phyloP scores from a whole-genome alignment of 257 asterid genomes.

The Petunia axillaris region DNA sequence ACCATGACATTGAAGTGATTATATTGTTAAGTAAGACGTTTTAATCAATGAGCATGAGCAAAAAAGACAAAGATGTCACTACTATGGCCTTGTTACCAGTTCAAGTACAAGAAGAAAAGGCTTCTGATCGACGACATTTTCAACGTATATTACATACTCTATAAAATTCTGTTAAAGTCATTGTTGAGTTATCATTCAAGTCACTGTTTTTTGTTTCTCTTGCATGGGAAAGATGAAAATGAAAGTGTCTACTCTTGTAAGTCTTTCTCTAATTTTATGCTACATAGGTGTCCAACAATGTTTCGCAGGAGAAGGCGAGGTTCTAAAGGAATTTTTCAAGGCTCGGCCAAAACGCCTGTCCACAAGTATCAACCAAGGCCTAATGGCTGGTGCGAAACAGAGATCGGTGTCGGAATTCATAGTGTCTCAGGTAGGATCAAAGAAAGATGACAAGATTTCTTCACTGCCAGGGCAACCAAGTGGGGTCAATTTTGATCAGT shows the following conservation, averaged over 20 bases:
- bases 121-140: background rate
- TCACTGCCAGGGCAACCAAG: conserved; percentile 49
- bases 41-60: conserved; percentile 14
- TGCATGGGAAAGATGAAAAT: conserved; percentile 29
- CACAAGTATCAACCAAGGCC: background rate
- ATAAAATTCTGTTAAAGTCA: background rate
- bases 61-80: background rate
- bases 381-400: background rate
- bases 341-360: conserved; percentile 19
- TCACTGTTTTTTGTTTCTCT: background rate
- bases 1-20: too few relatives aligned
- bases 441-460: conserved; percentile 39
- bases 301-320: conserved; percentile 36
- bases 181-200: background rate
- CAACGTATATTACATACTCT: background rate
- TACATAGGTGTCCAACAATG: conserved; percentile 39
- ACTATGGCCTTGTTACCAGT: background rate
- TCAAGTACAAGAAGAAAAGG: background rate
- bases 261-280: conserved; percentile 32
- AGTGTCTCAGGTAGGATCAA: conserved; percentile 34
- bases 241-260: conserved; percentile 32
- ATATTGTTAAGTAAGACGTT: background rate
- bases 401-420: conserved; percentile 28
- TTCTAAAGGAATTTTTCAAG: conserved; percentile 31
- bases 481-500: conserved; percentile 37